A percentile compares a stretch with the other conserved stretches of the same genome.
Evolutionary conservation across 2,329 filamentous ascomycete species (phyloP).

Genomic region (Curvularia eragrostidis): DNA sequence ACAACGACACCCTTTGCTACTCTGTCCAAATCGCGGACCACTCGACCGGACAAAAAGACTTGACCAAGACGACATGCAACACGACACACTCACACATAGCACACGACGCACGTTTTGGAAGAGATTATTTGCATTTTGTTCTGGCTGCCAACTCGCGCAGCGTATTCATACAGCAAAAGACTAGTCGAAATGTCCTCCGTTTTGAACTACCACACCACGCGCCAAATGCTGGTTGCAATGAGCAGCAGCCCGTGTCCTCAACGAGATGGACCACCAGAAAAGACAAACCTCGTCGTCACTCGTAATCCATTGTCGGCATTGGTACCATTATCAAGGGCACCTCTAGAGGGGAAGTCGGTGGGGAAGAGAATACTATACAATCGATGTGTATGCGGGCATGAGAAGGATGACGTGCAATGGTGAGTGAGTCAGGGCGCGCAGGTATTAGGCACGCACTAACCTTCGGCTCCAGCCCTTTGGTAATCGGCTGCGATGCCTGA

Average conservation of each 20-base stretch:
- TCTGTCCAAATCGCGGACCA: not conserved
- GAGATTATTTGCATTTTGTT: conserved; percentile 23
- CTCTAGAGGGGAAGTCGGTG: conserved; percentile 11
- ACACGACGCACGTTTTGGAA: conserved; percentile 4
- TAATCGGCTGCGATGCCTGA: conserved; percentile 5
- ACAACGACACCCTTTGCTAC: not conserved
- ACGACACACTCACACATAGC: conserved; percentile 7
- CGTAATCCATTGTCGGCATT: conserved; percentile 29
- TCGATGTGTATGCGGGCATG: conserved; percentile 17
- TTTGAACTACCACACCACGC: conserved; percentile 11
- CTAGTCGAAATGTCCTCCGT: conserved; percentile 12
- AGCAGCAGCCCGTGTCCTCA: conserved; percentile 10
- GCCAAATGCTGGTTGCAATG: conserved; percentile 8
- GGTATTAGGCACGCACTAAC: conserved; percentile 17
- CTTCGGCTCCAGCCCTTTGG: conserved; percentile 9
- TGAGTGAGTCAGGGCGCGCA: conserved; percentile 9
- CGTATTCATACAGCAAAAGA: conserved; percentile 29
- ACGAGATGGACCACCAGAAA: conserved; percentile 23
- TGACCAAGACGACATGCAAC: not conserved
- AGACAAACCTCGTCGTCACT: conserved; percentile 34
- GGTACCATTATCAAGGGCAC: conserved; percentile 16
- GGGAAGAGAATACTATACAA: conserved; percentile 33
- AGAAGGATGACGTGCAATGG: conserved; percentile 13
- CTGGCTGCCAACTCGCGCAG: conserved; percentile 15
- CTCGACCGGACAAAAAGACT: conserved; percentile 9